Conservation (phyloP, 192 early-diverging fungal species). For the Chytriomyces hyalinus region DNA sequence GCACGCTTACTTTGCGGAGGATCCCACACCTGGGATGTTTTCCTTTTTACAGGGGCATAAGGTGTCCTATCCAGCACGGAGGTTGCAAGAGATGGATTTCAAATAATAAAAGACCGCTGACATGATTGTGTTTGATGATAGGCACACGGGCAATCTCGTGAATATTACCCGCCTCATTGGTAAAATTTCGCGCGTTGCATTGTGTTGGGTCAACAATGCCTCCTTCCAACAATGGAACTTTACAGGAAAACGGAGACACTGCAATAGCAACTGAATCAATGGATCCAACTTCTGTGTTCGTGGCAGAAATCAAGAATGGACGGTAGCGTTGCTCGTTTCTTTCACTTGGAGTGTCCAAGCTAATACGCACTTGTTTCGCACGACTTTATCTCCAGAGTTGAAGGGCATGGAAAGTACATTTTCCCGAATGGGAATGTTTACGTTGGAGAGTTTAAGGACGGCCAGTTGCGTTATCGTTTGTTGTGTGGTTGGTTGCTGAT, state of each 20-base stretch:
- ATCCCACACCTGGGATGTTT: constrained; percentile 46
- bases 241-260: not conserved
- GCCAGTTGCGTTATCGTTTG: constrained; percentile 44
- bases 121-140: no score
- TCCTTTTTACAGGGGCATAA: constrained; percentile 18
- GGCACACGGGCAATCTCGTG: no score
- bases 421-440: constrained; percentile 64
- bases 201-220: no score
- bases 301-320: constrained; percentile 24
- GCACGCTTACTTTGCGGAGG: constrained; percentile 81
- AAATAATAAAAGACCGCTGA: not conserved
- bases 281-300: constrained; percentile 11
- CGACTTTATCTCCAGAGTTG: constrained; percentile 45
- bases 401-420: constrained; percentile 59
- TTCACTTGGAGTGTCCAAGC: not conserved
- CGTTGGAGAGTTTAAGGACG: constrained; percentile 64
- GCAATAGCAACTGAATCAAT: not conserved
- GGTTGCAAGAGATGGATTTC: constrained; percentile 20
- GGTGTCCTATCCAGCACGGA: constrained; percentile 16
- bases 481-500: not conserved
- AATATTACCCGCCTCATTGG: no score
- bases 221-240: not conserved
- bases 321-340: constrained; percentile 21
- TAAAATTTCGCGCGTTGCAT: no score
- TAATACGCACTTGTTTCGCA: not conserved